Evolutionary conservation across 139 green algal species (phyloP).

Genomic region (Diplosphaera chodatii): DNA sequence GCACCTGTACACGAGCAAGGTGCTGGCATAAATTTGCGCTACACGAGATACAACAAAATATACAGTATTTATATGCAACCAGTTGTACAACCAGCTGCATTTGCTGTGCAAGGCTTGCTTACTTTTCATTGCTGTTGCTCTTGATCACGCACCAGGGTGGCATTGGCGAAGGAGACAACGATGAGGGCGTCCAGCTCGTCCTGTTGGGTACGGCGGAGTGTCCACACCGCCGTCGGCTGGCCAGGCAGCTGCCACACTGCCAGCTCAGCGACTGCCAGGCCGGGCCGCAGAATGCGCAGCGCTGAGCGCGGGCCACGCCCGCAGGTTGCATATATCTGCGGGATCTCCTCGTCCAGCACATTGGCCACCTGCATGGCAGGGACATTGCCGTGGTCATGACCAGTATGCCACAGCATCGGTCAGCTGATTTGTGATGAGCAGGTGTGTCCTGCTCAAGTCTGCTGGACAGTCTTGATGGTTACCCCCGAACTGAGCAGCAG

Average conservation of each 20-base stretch:
- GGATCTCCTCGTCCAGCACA: constrained; percentile 68
- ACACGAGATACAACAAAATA: too few relatives aligned
- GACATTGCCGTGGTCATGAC: too few relatives aligned
- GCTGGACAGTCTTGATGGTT: too few relatives aligned
- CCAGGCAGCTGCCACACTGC: constrained; percentile 84
- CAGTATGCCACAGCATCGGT: too few relatives aligned
- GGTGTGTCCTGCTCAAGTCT: too few relatives aligned
- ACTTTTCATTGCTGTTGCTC: too few relatives aligned
- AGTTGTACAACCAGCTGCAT: too few relatives aligned
- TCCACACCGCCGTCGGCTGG: constrained; percentile 87
- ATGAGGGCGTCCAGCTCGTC: constrained; percentile 95
- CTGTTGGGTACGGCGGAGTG: constrained; percentile 45
- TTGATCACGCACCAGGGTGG: constrained; percentile 76
- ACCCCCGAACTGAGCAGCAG: too few relatives aligned
- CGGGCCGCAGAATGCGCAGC: constrained; percentile 84
- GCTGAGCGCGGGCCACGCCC: constrained; percentile 73
- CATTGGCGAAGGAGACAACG: constrained; percentile 94
- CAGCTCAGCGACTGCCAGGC: constrained; percentile 88
- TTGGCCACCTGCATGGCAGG: constrained; percentile 61
- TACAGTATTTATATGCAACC: too few relatives aligned
- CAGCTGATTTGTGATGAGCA: too few relatives aligned
- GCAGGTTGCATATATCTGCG: constrained; percentile 86
- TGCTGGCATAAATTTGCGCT: too few relatives aligned
- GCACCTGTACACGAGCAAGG: constrained; percentile 25
- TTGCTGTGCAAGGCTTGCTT: neutral